These are phyloP conservation scores for Alternaria triticina DNA, from an alignment of 2,329 filamentous ascomycete species.

Conservation along the genomic window DNA sequence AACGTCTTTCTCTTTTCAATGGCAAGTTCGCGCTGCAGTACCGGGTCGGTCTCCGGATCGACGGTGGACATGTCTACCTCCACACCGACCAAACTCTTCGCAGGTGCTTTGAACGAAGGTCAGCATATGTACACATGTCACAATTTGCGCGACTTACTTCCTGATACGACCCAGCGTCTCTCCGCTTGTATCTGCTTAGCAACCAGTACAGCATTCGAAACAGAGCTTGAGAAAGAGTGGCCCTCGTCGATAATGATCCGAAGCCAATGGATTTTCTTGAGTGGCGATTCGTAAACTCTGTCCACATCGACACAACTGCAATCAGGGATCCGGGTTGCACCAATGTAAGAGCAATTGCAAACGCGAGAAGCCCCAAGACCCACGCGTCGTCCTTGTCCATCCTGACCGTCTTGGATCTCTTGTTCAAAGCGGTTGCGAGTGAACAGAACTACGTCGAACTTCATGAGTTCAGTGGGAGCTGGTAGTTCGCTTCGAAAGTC, in stretches of 20 bases:
- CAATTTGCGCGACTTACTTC: constrained; percentile 56
- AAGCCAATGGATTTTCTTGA: constrained; percentile 80
- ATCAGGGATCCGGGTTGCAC: constrained; percentile 50
- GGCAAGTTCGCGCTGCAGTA: constrained; percentile 31
- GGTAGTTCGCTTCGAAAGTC: constrained; percentile 61
- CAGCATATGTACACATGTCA: not conserved
- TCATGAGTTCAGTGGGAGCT: constrained; percentile 61
- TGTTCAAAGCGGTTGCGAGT: constrained; percentile 75
- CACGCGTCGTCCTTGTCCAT: constrained; percentile 53
- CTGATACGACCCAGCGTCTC: constrained; percentile 86
- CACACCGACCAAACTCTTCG: constrained; percentile 79
- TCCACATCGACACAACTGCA: constrained; percentile 54
- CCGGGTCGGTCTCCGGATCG: constrained; percentile 38
- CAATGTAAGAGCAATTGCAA: constrained; percentile 52
- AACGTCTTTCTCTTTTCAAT: constrained; percentile 52
- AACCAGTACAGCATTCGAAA: constrained; percentile 63
- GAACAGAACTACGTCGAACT: constrained; percentile 80
- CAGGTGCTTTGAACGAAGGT: constrained; percentile 62
- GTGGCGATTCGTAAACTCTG: constrained; percentile 62
- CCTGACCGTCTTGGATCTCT: constrained; percentile 62
- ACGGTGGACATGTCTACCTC: constrained; percentile 62
- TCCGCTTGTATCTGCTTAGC: constrained; percentile 65
- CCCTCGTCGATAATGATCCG: constrained; percentile 92
- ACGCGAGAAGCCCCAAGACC: constrained; percentile 26
- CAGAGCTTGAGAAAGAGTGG: constrained; percentile 77